Evolutionary conservation across 73 alveolate species (phyloP).

Genomic region (Tetrahymena thermophila): DNA sequence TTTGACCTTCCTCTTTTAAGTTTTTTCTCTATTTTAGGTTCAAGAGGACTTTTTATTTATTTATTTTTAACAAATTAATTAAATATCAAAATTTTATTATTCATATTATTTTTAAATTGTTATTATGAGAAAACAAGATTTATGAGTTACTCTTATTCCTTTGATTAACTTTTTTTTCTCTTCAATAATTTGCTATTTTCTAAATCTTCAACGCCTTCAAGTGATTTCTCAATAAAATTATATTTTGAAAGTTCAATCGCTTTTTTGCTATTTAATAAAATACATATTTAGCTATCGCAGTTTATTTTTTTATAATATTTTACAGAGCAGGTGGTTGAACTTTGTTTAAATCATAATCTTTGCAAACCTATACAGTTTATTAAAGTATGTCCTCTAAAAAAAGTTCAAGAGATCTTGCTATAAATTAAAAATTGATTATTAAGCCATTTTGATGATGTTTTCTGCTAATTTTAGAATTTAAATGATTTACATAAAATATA

Average conservation of each 20-base stretch:
- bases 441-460: too few species aligned
- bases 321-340: not conserved
- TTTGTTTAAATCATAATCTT: not conserved
- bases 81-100: not conserved
- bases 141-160: not conserved
- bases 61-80: not conserved
- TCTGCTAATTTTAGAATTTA: too few species aligned
- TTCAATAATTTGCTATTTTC: not conserved
- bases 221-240: not conserved
- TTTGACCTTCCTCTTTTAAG: not conserved
- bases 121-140: not conserved
- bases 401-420: not conserved
- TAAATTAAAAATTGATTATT: not conserved
- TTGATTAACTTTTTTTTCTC: not conserved
- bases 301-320: not conserved
- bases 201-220: not conserved
- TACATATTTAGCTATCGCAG: not conserved
- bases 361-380: not conserved
- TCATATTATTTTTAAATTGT: not conserved
- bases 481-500: not conserved
- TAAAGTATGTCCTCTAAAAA: not conserved
- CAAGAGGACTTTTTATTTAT: not conserved
- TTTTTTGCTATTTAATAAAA: not conserved
- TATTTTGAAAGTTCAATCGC: not conserved
- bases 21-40: not conserved